Conservation (phyloP, 106 monocot species). For the Phalaenopsis aphrodite region DNA sequence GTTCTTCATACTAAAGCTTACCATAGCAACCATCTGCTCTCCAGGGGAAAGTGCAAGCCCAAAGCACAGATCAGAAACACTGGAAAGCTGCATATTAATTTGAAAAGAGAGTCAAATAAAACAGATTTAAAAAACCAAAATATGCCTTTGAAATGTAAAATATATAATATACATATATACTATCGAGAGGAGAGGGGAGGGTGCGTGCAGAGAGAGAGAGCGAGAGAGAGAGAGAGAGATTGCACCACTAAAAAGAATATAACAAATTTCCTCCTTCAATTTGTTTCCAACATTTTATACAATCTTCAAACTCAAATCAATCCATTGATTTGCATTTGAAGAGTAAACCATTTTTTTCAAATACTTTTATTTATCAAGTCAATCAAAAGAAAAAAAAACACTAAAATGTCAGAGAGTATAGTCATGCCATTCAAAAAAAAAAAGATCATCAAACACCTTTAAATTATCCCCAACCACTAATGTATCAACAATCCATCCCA, state of each 20-base stretch:
- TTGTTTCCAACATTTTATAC: neutral
- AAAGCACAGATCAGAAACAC: slow-evolving; percentile 65
- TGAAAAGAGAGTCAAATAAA: neutral
- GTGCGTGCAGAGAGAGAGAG: too few relatives aligned
- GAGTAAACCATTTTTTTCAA: too few relatives aligned
- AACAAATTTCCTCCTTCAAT: neutral
- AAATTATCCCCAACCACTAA: too few relatives aligned
- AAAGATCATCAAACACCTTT: too few relatives aligned
- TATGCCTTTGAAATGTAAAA: neutral
- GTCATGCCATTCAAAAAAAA: neutral
- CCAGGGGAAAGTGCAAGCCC: slow-evolving; percentile 81
- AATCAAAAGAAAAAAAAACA: neutral
- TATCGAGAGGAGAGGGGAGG: neutral
- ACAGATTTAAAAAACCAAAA: too few relatives aligned
- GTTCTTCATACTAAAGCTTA: slow-evolving; percentile 12
- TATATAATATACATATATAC: neutral
- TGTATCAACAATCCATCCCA: too few relatives aligned
- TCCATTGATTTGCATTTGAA: too few relatives aligned
- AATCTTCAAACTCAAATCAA: neutral
- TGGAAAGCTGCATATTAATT: slow-evolving; percentile 39
- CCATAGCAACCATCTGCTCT: slow-evolving; percentile 67
- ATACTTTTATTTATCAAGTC: too few relatives aligned
- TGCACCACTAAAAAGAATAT: neutral
- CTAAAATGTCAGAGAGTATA: neutral
- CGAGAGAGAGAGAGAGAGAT: neutral